A percentile compares a stretch with the other conserved stretches of the same genome.
Conservation (phyloP, 129 eudicot species). For the Heracleum sosnowskyi region DNA sequence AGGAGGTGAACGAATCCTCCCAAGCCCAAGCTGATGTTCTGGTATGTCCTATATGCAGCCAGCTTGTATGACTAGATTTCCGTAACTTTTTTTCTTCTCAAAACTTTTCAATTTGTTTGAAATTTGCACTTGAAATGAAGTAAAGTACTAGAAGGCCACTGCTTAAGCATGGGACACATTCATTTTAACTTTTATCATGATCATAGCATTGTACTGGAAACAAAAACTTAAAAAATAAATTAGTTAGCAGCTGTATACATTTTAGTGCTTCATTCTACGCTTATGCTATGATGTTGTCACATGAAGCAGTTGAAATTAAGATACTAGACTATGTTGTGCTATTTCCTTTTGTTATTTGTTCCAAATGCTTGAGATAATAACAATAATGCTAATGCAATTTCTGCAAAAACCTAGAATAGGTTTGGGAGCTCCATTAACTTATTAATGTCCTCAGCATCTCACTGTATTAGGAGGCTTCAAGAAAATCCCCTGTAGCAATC, state of each 20-base stretch:
- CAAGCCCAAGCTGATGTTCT: slow-evolving; percentile 84
- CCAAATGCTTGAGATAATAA: neutral
- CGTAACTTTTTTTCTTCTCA: neutral
- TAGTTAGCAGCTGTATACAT: neutral
- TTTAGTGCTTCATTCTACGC: neutral
- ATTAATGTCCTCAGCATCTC: neutral
- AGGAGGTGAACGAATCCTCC: slow-evolving; percentile 52
- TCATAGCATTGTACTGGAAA: neutral
- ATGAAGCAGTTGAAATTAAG: neutral
- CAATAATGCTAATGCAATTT: neutral
- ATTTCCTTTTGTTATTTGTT: neutral
- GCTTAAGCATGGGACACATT: neutral
- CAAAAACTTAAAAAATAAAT: neutral
- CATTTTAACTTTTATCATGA: neutral
- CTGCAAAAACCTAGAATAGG: neutral
- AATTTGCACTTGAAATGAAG: neutral
- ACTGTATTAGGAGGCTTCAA: neutral
- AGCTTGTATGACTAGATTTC: slow-evolving; percentile 1
- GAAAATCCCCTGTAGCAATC: neutral
- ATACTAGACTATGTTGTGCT: neutral
- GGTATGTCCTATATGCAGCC: slow-evolving; percentile 31
- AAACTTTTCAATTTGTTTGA: neutral
- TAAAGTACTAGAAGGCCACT: neutral
- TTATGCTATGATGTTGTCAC: slow-evolving; percentile 1
- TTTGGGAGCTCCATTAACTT: neutral